Percentiles rank a stretch among this genome's conserved stretches.
Evolutionary conservation across 148 eudicot species (phyloP).

Genomic region (Mesembryanthemum crystallinum): DNA sequence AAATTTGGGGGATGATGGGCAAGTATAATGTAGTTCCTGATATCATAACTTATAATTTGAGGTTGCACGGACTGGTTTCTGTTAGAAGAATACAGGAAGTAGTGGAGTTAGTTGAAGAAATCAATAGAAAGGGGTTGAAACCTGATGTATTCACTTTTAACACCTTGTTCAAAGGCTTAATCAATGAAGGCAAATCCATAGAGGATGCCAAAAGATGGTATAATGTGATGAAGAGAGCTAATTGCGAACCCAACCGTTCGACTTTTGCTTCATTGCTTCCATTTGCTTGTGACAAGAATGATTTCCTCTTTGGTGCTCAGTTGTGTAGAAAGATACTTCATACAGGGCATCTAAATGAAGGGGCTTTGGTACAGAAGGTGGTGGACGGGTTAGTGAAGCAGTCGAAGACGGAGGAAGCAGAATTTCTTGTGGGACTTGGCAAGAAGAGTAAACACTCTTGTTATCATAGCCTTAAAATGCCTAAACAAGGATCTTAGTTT

Average conservation of each 20-base stretch:
- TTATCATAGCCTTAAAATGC: conserved; percentile 23
- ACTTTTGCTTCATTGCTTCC: conserved; percentile 22
- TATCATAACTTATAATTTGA: conserved; percentile 27
- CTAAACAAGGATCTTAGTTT: not conserved
- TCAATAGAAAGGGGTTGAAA: conserved; percentile 23
- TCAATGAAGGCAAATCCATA: conserved; percentile 21
- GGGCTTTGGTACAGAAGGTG: conserved; percentile 31
- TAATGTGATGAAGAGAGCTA: conserved; percentile 12
- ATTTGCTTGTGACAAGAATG: conserved; percentile 33
- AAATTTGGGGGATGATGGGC: conserved; percentile 30
- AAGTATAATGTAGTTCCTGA: conserved; percentile 32
- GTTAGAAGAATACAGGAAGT: conserved; percentile 17
- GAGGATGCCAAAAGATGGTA: conserved; percentile 37
- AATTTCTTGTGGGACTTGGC: conserved; percentile 30
- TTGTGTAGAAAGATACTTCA: conserved; percentile 24
- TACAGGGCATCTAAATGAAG: conserved; percentile 11
- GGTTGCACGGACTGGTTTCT: conserved; percentile 24
- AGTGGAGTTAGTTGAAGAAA: conserved; percentile 28
- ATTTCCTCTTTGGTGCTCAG: conserved; percentile 28
- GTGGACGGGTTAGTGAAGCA: conserved; percentile 35
- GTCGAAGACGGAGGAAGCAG: conserved; percentile 25
- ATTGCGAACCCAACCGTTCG: conserved; percentile 4
- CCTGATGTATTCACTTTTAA: conserved; percentile 30
- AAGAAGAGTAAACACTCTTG: conserved; percentile 22
- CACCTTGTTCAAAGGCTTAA: conserved; percentile 32